Evolutionary conservation across 2,329 filamentous ascomycete genomes (phyloP).

Genomic region (Neonectria punicea): DNA sequence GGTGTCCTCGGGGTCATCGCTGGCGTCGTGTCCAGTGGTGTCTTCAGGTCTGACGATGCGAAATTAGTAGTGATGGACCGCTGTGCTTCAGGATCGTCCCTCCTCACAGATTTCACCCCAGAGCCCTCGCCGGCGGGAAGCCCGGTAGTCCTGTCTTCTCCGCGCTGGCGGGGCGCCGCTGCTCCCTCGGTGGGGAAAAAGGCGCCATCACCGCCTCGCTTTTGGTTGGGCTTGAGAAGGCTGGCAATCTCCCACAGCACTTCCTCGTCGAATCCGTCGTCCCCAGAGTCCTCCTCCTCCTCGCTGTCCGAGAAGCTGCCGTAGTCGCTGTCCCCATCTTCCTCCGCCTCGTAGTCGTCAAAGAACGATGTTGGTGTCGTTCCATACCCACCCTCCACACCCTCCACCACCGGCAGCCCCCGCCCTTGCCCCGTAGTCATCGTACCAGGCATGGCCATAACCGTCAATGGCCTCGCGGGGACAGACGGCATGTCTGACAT

Average conservation of each 20-base stretch:
- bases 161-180: slow-evolving; percentile 21
- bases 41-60: slow-evolving; percentile 26
- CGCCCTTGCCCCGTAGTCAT: slow-evolving; percentile 48
- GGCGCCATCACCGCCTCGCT: slow-evolving; percentile 61
- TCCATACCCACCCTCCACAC: slow-evolving; percentile 30
- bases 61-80: slow-evolving; percentile 29
- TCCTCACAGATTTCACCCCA: slow-evolving; percentile 27
- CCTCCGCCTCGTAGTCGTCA: slow-evolving; percentile 68
- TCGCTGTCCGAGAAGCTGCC: slow-evolving; percentile 41
- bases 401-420: slow-evolving; percentile 18
- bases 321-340: slow-evolving; percentile 50
- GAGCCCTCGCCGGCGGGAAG: slow-evolving; percentile 30
- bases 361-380: slow-evolving; percentile 66
- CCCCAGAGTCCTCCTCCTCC: slow-evolving; percentile 49
- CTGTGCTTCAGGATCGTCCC: slow-evolving; percentile 16
- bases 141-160: slow-evolving; percentile 22
- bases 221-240: slow-evolving; percentile 62
- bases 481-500: slow-evolving; percentile 65
- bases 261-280: slow-evolving; percentile 68
- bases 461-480: slow-evolving; percentile 51
- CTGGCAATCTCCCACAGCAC: slow-evolving; percentile 73
- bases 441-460: slow-evolving; percentile 62
- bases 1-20: not conserved
- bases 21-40: not conserved
- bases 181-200: slow-evolving; percentile 25